Conservation (phyloP, 1,139 yeast genomes). For the Saccharomyces uvarum region DNA sequence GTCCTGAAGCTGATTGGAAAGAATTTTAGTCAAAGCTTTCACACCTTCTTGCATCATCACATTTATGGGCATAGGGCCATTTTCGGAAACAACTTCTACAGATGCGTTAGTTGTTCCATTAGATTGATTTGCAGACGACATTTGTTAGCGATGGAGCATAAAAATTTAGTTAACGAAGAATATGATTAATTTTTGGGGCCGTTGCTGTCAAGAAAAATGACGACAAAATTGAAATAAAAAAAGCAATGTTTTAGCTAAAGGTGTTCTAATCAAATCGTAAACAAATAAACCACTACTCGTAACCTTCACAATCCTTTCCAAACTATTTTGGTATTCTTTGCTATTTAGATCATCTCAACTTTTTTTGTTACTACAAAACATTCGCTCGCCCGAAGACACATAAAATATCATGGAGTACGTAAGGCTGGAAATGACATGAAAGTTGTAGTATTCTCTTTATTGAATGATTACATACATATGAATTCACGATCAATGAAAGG, state of each 20-base stretch:
- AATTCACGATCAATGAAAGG: not conserved
- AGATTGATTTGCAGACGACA: constrained; percentile 5
- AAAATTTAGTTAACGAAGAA: not conserved
- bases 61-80: constrained; percentile 28
- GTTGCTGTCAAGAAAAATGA: not conserved
- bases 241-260: not conserved
- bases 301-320: not conserved
- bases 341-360: not conserved
- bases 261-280: not conserved
- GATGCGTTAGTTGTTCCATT: constrained; percentile 14
- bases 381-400: not conserved
- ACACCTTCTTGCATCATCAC: constrained; percentile 33
- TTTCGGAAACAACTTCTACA: constrained; percentile 24
- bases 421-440: not conserved
- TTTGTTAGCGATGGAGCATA: not conserved
- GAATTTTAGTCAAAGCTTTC: constrained; percentile 26
- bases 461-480: not conserved
- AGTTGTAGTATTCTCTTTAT: not conserved
- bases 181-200: not conserved
- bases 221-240: not conserved
- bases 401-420: not conserved
- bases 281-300: not conserved
- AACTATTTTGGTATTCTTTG: not conserved
- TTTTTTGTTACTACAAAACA: not conserved
- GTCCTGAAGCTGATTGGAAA: constrained; percentile 26